Base-by-base conservation (phyloP, 345 rosid genomes). In the Populus deltoides region DNA sequence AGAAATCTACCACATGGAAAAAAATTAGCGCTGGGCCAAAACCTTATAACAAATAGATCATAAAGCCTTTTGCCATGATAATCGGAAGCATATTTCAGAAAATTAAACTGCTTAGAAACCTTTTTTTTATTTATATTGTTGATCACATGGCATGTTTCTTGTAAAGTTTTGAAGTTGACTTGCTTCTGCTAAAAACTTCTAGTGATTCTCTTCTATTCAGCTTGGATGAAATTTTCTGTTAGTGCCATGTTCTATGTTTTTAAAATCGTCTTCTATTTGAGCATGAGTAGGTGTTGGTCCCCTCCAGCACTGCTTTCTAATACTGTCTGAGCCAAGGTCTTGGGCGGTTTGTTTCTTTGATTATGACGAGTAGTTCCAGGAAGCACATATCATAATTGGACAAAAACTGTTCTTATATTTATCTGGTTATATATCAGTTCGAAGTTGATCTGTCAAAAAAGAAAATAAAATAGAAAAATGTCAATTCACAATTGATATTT, bases 401-500 rank as follows among this genome's bases (percentile, higher is more conserved):
- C 20, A 39, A 39, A 61, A 74, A 41, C 47, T 41, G 15, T 38
- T 61, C 13, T 4, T 35, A 33, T 31, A 11, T 20, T n/a, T 59
- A 59, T 59, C 29, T 41, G 15, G 72, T 39, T 24, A 39, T 39
- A 20, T 11, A 69, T 69, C 29, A 22, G 53, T 10, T 39, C 27
- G 15, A 1, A 38, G 55, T 43, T 3, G 15, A 25, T n/a, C 29
- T 59, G 25, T 59, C 63, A 57, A 57, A n/a, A n/a, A n/a, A n/a
- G 11, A n/a, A n/a, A 15, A 16, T 8, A 57, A 59, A 53, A 59
- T 22, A 57, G 6, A 59, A n/a, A 22, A 55, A 8, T 51, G 9
- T 78, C 11, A 36, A 41, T 72, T 66, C 53, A 12, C 12, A 66
- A 11, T 63, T 69, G 67, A 70, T 15, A 35, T 25, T 80, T 66